Conservation (phyloP, 257 asterid species). For the Fraxinus anomala region DNA sequence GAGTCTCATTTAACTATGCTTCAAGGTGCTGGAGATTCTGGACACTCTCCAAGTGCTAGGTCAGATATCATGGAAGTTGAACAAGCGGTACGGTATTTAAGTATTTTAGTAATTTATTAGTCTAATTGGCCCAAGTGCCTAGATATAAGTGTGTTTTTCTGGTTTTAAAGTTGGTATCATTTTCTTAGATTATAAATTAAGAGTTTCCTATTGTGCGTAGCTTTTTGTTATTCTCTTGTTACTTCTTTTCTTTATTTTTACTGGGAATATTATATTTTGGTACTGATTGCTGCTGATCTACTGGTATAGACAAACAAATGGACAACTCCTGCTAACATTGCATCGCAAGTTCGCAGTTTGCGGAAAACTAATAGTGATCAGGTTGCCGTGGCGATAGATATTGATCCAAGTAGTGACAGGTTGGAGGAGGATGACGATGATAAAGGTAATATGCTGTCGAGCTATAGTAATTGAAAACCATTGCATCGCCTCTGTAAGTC, state of each 20-base stretch:
- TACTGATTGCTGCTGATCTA: conserved; percentile 28
- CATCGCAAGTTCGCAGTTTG: conserved; percentile 90
- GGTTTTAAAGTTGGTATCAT: background rate
- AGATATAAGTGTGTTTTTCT: conserved; percentile 6
- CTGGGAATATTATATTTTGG: conserved; percentile 25
- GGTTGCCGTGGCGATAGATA: conserved; percentile 86
- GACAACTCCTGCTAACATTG: conserved; percentile 46
- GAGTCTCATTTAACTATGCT: conserved; percentile 68
- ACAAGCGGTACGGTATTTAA: conserved; percentile 61
- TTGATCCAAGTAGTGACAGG: conserved; percentile 54
- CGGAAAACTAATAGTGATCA: conserved; percentile 86
- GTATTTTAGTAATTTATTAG: conserved; percentile 22
- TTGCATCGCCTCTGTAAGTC: conserved; percentile 8
- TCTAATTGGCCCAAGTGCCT: conserved; percentile 18
- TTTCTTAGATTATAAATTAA: background rate
- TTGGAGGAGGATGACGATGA: conserved; percentile 88
- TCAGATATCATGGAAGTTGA: conserved; percentile 92
- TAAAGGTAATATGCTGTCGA: conserved; percentile 59
- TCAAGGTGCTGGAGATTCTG: conserved; percentile 61
- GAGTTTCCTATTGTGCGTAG: background rate
- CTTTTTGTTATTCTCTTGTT: background rate
- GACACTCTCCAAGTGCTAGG: conserved; percentile 47
- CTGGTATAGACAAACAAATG: conserved; percentile 70
- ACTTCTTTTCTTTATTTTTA: background rate
- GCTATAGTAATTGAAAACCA: conserved; percentile 13